phyloP scores from a whole-genome alignment of 2,329 filamentous ascomycete species.

The Curvularia sp. region DNA sequence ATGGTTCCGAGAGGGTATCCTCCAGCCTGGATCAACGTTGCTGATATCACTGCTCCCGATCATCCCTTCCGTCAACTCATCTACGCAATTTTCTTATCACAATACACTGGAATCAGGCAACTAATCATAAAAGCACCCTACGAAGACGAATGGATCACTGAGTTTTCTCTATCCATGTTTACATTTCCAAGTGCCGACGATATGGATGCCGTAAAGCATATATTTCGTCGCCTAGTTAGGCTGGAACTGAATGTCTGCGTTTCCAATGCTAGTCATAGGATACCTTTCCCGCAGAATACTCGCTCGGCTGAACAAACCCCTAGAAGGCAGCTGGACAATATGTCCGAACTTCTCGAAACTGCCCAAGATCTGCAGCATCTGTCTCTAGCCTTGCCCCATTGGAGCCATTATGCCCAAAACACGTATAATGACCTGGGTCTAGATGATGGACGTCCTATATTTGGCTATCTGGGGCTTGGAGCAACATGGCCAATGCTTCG shows the following conservation, averaged over 20 bases:
- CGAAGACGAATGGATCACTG: constrained; percentile 6
- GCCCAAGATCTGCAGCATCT: constrained; percentile 32
- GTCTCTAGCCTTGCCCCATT: constrained; percentile 24
- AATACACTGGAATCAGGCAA: constrained; percentile 33
- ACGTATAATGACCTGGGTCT: no score
- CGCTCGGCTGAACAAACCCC: neutral
- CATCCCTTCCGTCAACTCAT: constrained; percentile 42
- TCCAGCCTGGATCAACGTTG: neutral
- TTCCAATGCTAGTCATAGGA: no score
- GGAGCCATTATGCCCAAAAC: constrained; percentile 1
- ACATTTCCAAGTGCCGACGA: constrained; percentile 22
- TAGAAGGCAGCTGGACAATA: constrained; percentile 20
- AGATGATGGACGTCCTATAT: constrained; percentile 15
- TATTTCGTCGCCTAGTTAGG: constrained; percentile 33
- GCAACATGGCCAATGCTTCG: constrained; percentile 35
- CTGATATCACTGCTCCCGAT: constrained; percentile 6
- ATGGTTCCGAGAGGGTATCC: constrained; percentile 27
- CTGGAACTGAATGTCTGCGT: constrained; percentile 29
- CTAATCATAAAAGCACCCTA: constrained; percentile 22
- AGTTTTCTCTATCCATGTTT: constrained; percentile 32
- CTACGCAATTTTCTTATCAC: constrained; percentile 30
- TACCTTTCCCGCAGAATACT: no score
- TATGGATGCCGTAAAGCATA: constrained; percentile 27
- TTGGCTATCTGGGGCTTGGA: constrained; percentile 26
- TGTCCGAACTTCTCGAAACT: constrained; percentile 25